Evolutionary conservation across 805 yeast species (phyloP).

Genomic region (Trichomonascus vanleenenianus): DNA sequence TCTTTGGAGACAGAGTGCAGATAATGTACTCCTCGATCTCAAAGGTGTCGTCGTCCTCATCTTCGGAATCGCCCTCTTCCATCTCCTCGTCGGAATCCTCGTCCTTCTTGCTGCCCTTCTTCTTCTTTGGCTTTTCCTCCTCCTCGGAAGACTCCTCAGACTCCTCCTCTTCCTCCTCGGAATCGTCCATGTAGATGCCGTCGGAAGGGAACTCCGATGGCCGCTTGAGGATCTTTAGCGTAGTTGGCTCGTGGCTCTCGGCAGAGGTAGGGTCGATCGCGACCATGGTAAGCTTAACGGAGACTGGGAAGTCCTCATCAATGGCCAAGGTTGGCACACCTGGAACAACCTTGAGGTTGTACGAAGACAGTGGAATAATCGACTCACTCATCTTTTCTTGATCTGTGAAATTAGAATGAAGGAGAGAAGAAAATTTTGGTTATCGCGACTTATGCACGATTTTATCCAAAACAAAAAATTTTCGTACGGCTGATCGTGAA

Average conservation of each 20-base stretch:
- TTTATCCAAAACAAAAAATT: not conserved
- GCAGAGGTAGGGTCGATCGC: slow-evolving; percentile 84
- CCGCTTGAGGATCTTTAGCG: slow-evolving; percentile 81
- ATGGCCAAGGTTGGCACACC: slow-evolving; percentile 83
- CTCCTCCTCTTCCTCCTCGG: slow-evolving; percentile 28
- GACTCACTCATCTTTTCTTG: not conserved
- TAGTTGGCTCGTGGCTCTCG: slow-evolving; percentile 68
- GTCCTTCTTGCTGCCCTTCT: slow-evolving; percentile 33
- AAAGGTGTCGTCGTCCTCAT: slow-evolving; percentile 56
- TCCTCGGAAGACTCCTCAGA: slow-evolving; percentile 32
- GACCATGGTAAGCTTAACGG: slow-evolving; percentile 88
- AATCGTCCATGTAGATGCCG: slow-evolving; percentile 22
- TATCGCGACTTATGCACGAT: not conserved
- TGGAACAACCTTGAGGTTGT: slow-evolving; percentile 78
- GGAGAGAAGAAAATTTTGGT: not conserved
- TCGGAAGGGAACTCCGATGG: slow-evolving; percentile 30
- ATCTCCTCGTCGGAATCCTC: slow-evolving; percentile 44
- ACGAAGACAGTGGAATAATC: slow-evolving; percentile 77
- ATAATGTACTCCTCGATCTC: slow-evolving; percentile 78
- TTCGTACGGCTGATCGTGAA: not conserved
- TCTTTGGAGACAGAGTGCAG: slow-evolving; percentile 83
- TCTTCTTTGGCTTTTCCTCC: slow-evolving; percentile 28
- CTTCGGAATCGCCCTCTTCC: slow-evolving; percentile 48
- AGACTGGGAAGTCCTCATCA: slow-evolving; percentile 77
- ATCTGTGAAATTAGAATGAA: no score